Evolutionary conservation across 2,329 filamentous ascomycete species (phyloP).

Genomic region (Drechslerella stenobrocha): DNA sequence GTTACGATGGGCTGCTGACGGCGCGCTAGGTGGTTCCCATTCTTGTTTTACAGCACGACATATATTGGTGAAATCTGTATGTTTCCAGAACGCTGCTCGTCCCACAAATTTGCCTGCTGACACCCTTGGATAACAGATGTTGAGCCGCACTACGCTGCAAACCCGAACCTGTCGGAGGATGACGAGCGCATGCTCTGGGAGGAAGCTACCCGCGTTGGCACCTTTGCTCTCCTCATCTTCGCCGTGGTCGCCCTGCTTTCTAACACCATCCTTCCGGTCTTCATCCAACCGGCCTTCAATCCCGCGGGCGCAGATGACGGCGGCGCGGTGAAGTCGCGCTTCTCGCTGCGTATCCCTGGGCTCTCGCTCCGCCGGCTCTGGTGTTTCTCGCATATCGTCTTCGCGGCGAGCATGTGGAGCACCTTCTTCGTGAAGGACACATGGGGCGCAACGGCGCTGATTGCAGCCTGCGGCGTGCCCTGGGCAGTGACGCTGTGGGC

Average conservation of each 20-base stretch:
- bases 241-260: constrained; percentile 79
- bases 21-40: constrained; percentile 73
- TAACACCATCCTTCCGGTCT: constrained; percentile 81
- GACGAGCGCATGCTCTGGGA: constrained; percentile 82
- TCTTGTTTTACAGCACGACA: constrained; percentile 91
- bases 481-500: constrained; percentile 95
- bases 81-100: background rate
- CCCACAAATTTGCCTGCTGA: background rate
- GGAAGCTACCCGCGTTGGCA: constrained; percentile 80
- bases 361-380: constrained; percentile 86
- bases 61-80: constrained; percentile 83
- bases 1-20: background rate
- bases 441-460: constrained; percentile 71
- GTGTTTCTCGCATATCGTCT: constrained; percentile 82
- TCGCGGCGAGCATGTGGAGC: constrained; percentile 76
- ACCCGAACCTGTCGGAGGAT: constrained; percentile 74
- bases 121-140: constrained; percentile 61
- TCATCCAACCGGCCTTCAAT: constrained; percentile 78
- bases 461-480: constrained; percentile 80
- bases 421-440: constrained; percentile 77
- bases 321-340: constrained; percentile 52
- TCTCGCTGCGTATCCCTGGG: constrained; percentile 72
- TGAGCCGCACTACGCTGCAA: constrained; percentile 74
- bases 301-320: constrained; percentile 51
- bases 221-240: constrained; percentile 85